Base-by-base conservation (phyloP, 495 filamentous ascomycete genomes). In the Xylaria acuta region DNA sequence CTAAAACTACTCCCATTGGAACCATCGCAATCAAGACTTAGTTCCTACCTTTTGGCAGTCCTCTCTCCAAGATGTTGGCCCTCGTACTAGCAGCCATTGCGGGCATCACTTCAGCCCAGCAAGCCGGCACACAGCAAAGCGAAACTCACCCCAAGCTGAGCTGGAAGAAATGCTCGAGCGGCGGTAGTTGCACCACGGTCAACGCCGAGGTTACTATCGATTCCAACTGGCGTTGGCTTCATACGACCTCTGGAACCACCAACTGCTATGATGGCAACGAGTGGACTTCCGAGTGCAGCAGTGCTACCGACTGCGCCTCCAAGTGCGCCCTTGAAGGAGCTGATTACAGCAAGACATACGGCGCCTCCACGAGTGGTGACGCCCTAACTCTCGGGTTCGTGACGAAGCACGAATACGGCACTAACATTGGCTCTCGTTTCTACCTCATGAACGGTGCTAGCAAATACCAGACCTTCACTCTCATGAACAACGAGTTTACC, bases 141-240 rank as follows among this genome's bases (percentile, higher is more conserved):
- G 90, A 92, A 81, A 85, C 80, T 22, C 88, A 90, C 74, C 90
- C 90, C 51, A 78, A 84, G 67, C 74, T 91, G 71, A 82, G 73
- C 76, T 90, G 88, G 89, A 82, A 85, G 73, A 86, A 84, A 67
- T 91, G 89, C 80, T 83, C 83, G 27, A 75, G 79, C 63, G 76
- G 78, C 47, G 88, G 88, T 64, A 84, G 75, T 74, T 91, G 88
- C 82, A 78, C 77, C 64, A 75, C 64, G 60, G 77, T 80, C 58
- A 73, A 78, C 71, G 82, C 74, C 47, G 77, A 82, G 67, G 75
- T 87, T 64, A 83, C 82, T 75, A 77, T 87, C 76, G 85, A 87
- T 68, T 70, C 84, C 76, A 87, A 87, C 82, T 87, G 85, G 85
- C 85, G 85, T 72, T 86, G 85, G 85, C 79, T 82, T 59, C 85